A percentile compares a stretch with the other conserved stretches of the same genome.
phyloP scores from a whole-genome alignment of 2,329 filamentous ascomycete species.

The Aureobasidium namibiae region DNA sequence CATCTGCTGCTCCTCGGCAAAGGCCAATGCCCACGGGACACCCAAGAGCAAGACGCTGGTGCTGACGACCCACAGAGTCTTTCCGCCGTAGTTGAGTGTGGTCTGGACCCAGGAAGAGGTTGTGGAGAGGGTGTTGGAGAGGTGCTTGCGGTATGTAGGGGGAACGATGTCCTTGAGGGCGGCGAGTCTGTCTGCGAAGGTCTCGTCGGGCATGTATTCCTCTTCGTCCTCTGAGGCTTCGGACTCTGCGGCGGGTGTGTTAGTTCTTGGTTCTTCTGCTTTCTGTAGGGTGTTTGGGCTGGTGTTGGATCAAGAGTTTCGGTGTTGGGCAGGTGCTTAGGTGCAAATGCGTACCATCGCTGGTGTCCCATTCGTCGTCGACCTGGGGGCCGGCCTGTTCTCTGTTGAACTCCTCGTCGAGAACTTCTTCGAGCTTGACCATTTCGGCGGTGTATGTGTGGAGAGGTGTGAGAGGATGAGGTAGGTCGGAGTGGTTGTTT shows the following conservation, averaged over 20 bases:
- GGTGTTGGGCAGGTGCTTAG: slow-evolving; percentile 54
- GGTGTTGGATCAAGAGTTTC: neutral
- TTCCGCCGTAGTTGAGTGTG: slow-evolving; percentile 65
- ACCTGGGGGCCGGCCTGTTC: slow-evolving; percentile 60
- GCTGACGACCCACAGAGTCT: slow-evolving; percentile 82
- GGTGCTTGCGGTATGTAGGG: slow-evolving; percentile 34
- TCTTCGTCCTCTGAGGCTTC: slow-evolving; percentile 60
- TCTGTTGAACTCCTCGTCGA: slow-evolving; percentile 87
- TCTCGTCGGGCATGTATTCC: slow-evolving; percentile 52
- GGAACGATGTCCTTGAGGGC: slow-evolving; percentile 39
- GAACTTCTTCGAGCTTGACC: slow-evolving; percentile 95
- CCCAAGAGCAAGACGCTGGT: slow-evolving; percentile 84
- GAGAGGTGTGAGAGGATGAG: too few species aligned
- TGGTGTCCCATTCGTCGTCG: slow-evolving; percentile 79
- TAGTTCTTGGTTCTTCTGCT: neutral
- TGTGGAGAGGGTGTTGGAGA: slow-evolving; percentile 36
- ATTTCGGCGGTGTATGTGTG: slow-evolving; percentile 45
- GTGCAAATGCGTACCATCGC: slow-evolving; percentile 60
- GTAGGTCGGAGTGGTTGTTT: neutral
- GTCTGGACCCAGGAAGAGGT: slow-evolving; percentile 51
- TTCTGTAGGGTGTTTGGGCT: slow-evolving; percentile 58
- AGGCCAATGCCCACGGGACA: slow-evolving; percentile 87
- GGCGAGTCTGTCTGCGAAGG: slow-evolving; percentile 33
- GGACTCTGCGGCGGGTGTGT: slow-evolving; percentile 49
- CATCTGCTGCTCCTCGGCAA: slow-evolving; percentile 92